Conservation (phyloP, 2,329 filamentous ascomycete species). For the Talaromyces sp. region DNA sequence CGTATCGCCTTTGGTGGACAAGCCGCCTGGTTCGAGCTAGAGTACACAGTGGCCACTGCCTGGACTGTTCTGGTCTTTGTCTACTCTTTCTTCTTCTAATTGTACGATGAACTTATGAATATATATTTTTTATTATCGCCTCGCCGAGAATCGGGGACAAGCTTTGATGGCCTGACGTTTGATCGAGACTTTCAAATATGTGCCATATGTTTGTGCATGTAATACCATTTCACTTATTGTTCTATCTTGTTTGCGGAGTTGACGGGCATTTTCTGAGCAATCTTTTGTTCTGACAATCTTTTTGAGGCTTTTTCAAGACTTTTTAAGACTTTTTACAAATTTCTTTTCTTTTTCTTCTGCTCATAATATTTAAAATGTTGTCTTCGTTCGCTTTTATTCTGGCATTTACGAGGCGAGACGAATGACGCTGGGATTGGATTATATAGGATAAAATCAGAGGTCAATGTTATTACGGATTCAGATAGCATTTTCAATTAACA, state of each 20-base stretch:
- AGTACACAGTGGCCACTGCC: conserved; percentile 47
- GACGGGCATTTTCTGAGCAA: background rate
- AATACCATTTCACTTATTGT: background rate
- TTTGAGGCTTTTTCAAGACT: background rate
- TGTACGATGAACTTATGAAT: conserved; percentile 7
- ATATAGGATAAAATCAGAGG: background rate
- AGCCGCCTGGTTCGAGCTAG: conserved; percentile 52
- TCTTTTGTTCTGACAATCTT: background rate
- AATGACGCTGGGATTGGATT: background rate
- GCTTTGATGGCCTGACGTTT: background rate
- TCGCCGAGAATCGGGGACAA: background rate
- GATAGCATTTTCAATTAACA: background rate
- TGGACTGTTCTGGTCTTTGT: conserved; percentile 49
- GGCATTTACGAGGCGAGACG: background rate
- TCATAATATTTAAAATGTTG: background rate
- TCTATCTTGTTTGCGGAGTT: background rate
- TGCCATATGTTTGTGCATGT: background rate
- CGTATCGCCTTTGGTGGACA: conserved; percentile 51
- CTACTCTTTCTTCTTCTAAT: conserved; percentile 27
- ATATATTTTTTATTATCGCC: background rate
- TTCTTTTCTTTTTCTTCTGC: background rate
- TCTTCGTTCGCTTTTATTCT: background rate
- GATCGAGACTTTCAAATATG: background rate
- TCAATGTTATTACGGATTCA: background rate
- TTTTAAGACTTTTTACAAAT: background rate